Percentiles rank a stretch among this genome's conserved stretches.
phyloP scores from a whole-genome alignment of 2,329 filamentous ascomycete genomes.

The Diaporthe vexans region DNA sequence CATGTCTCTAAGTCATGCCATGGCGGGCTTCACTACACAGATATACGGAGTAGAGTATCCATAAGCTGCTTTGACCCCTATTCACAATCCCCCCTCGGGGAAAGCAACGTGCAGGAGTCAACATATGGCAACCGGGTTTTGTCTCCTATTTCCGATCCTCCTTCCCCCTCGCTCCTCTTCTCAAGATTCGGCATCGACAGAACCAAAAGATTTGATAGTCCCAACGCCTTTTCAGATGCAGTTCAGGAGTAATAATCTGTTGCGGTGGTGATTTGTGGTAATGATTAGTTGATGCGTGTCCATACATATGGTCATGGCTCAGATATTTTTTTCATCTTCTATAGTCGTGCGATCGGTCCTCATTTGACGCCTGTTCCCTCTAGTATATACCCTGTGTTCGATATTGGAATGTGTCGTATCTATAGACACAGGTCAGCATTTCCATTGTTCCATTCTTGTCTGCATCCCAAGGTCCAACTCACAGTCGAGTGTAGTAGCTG shows the following conservation, averaged over 20 bases:
- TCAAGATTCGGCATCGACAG: neutral
- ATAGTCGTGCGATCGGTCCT: slow-evolving; percentile 35
- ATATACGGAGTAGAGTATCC: slow-evolving; percentile 16
- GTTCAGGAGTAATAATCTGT: slow-evolving; percentile 19
- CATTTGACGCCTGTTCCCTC: slow-evolving; percentile 38
- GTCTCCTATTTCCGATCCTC: neutral
- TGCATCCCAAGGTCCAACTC: slow-evolving; percentile 59
- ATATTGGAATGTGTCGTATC: slow-evolving; percentile 90
- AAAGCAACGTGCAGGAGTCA: neutral
- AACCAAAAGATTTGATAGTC: slow-evolving; percentile 16
- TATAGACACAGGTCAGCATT: slow-evolving; percentile 51
- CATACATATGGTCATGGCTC: slow-evolving; percentile 9
- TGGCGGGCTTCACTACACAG: neutral
- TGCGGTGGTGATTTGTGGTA: neutral
- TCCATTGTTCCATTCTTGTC: too few relatives aligned
- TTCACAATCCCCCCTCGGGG: neutral
- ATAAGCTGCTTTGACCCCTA: neutral
- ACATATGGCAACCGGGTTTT: neutral
- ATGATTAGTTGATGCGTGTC: slow-evolving; percentile 17
- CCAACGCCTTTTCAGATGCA: slow-evolving; percentile 41
- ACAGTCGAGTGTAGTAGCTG: slow-evolving; percentile 90
- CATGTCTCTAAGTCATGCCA: neutral
- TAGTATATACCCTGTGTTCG: slow-evolving; percentile 90
- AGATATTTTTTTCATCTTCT: slow-evolving; percentile 1
- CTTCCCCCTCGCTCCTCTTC: neutral